Evolutionary conservation across 2,329 filamentous ascomycete species (phyloP).

Genomic region (Colletotrichum sp.): DNA sequence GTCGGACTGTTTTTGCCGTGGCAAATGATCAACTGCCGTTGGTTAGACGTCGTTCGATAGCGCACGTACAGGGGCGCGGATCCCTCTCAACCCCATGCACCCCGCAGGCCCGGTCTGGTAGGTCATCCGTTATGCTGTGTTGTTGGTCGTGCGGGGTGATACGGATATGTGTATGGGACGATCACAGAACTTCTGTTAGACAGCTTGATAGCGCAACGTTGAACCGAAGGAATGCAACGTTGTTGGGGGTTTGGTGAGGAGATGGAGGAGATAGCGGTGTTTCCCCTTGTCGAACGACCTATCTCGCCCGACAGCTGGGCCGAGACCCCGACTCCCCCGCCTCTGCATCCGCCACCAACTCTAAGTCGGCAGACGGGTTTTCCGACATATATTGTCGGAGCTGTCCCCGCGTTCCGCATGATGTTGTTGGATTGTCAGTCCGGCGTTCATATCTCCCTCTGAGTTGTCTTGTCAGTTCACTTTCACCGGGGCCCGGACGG

Average conservation of each 20-base stretch:
- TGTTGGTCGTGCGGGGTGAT: constrained; percentile 4
- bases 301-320: constrained; percentile 12
- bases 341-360: constrained; percentile 10
- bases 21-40: constrained; percentile 7
- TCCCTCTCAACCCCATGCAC: constrained; percentile 8
- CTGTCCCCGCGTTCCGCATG: background rate
- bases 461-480: background rate
- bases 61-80: constrained; percentile 1
- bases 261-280: background rate
- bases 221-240: constrained; percentile 9
- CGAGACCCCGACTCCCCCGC: constrained; percentile 12
- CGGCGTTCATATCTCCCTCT: background rate
- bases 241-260: background rate
- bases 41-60: constrained; percentile 2
- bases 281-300: background rate
- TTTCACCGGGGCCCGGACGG: background rate
- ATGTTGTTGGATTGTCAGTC: no score
- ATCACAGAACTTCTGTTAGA: background rate
- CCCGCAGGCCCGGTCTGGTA: constrained; percentile 11
- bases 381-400: background rate
- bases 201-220: constrained; percentile 10
- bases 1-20: background rate
- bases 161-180: background rate
- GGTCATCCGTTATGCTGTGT: background rate
- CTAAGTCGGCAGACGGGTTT: background rate